These are phyloP conservation scores for Casaregolazyma suthepensis DNA, from an alignment of 1,139 yeast genomes.

Conservation along the genomic window DNA sequence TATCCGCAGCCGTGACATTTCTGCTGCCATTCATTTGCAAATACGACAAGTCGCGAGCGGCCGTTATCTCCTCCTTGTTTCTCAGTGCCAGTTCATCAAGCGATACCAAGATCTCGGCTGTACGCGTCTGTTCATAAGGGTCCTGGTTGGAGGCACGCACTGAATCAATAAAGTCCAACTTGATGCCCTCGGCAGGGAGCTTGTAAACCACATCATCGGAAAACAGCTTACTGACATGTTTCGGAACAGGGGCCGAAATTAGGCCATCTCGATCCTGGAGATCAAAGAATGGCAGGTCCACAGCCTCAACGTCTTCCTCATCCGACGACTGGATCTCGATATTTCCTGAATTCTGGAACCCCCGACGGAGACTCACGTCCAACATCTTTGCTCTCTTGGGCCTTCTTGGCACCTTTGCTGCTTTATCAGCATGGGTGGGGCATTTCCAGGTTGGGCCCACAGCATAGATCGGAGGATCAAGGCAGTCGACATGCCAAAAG, in stretches of 20 bases:
- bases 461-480: conserved; percentile 74
- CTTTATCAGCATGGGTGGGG: conserved; percentile 73
- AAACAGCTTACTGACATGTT: conserved; percentile 36
- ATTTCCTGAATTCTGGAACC: conserved; percentile 60
- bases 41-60: conserved; percentile 32
- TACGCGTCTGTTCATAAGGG: conserved; percentile 18
- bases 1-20: conserved; percentile 23
- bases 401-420: conserved; percentile 41
- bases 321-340: conserved; percentile 50
- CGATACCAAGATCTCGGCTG: conserved; percentile 27
- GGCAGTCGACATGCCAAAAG: conserved; percentile 91
- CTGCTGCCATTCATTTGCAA: conserved; percentile 25
- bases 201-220: conserved; percentile 52
- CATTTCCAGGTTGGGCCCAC: conserved; percentile 88
- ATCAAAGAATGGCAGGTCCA: conserved; percentile 44
- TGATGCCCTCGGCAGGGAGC: conserved; percentile 65
- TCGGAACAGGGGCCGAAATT: conserved; percentile 42
- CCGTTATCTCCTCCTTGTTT: conserved; percentile 28
- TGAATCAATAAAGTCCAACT: conserved; percentile 63
- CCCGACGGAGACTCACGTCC: conserved; percentile 53
- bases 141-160: conserved; percentile 16
- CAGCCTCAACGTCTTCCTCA: conserved; percentile 25
- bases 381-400: conserved; percentile 50
- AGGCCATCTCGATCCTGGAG: conserved; percentile 38
- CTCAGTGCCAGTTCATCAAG: conserved; percentile 32